Conservation (phyloP, 164 flowering plant species). For the Umbellularia californica region DNA sequence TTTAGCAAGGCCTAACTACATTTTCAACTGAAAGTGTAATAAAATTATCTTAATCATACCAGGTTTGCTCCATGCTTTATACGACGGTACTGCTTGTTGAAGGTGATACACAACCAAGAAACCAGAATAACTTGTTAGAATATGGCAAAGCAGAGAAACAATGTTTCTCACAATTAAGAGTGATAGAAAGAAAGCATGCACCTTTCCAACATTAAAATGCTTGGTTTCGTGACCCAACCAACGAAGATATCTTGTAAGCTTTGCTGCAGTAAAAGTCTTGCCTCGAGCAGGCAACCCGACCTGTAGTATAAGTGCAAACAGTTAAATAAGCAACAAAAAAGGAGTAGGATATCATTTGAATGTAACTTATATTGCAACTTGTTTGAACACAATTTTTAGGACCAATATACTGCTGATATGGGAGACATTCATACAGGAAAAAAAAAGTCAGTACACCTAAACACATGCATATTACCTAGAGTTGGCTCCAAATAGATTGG, state of each 20-base stretch:
- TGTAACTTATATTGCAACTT: background rate
- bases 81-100: slow-evolving; percentile 41
- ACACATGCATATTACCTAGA: no score
- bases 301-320: slow-evolving; percentile 26
- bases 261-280: slow-evolving; percentile 94
- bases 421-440: no score
- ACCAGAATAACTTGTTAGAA: background rate
- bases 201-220: slow-evolving; percentile 99
- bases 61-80: slow-evolving; percentile 92
- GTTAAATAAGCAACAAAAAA: background rate
- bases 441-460: no score
- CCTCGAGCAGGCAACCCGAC: slow-evolving; percentile 99
- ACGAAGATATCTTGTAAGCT: slow-evolving; percentile 94
- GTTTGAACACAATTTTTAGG: background rate
- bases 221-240: slow-evolving; percentile 99
- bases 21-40: no score
- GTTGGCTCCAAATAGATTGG: no score
- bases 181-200: slow-evolving; percentile 12
- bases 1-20: no score
- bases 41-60: slow-evolving; percentile 33
- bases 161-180: background rate
- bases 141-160: background rate
- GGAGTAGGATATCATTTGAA: background rate
- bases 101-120: slow-evolving; percentile 4
- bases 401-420: no score